phyloP scores from a whole-genome alignment of 148 eudicot genomes.

The Cornus florida region DNA sequence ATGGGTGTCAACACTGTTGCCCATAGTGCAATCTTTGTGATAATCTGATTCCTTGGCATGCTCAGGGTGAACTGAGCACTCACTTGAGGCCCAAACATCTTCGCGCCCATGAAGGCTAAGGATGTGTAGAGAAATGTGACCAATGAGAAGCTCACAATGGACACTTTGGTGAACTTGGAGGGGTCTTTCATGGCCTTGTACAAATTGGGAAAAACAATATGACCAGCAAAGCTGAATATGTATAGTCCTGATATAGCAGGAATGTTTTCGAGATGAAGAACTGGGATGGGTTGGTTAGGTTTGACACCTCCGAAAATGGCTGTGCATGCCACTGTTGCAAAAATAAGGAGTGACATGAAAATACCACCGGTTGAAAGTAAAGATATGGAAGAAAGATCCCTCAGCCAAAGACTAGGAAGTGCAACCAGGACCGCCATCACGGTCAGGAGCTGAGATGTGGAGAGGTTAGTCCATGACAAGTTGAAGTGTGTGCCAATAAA shows the following conservation, averaged over 20 bases:
- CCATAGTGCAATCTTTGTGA: slow-evolving; percentile 74
- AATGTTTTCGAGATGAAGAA: slow-evolving; percentile 50
- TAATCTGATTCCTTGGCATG: slow-evolving; percentile 52
- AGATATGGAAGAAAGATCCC: slow-evolving; percentile 65
- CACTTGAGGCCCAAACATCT: slow-evolving; percentile 60
- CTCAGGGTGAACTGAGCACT: slow-evolving; percentile 76
- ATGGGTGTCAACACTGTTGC: slow-evolving; percentile 80
- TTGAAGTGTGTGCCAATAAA: slow-evolving; percentile 33
- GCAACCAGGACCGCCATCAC: slow-evolving; percentile 64
- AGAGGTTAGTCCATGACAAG: slow-evolving; percentile 22
- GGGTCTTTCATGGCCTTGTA: slow-evolving; percentile 73
- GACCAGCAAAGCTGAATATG: slow-evolving; percentile 70
- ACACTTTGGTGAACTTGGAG: slow-evolving; percentile 64
- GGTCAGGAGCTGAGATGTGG: slow-evolving; percentile 59
- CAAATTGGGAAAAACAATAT: slow-evolving; percentile 73
- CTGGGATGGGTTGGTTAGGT: slow-evolving; percentile 42
- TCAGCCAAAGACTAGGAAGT: slow-evolving; percentile 73
- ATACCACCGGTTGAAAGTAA: slow-evolving; percentile 70
- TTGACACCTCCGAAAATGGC: slow-evolving; percentile 45
- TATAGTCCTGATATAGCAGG: slow-evolving; percentile 71
- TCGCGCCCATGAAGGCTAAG: slow-evolving; percentile 74
- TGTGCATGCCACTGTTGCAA: slow-evolving; percentile 49
- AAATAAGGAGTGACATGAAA: slow-evolving; percentile 57
- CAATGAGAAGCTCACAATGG: slow-evolving; percentile 61
- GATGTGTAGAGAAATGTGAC: slow-evolving; percentile 55